Evolutionary conservation across 768 basidiomycete genomes (phyloP).

Genomic region (Auricularia heimuer): DNA sequence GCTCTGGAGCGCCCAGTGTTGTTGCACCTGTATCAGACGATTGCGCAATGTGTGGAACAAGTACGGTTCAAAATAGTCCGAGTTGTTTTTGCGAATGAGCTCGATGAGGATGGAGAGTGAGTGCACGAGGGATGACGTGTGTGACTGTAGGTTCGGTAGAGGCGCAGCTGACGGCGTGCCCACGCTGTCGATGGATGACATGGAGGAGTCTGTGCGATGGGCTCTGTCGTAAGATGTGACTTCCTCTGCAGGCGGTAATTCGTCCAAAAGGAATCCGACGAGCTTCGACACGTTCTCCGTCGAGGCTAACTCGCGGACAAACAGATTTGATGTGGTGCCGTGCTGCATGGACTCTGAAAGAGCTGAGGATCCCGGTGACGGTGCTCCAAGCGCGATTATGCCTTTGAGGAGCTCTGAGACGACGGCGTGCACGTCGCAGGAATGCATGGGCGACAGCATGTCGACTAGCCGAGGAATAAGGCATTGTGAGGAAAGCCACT

Average conservation of each 20-base stretch:
- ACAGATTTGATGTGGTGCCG: constrained; percentile 70
- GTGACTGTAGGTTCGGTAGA: constrained; percentile 35
- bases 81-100: constrained; percentile 94
- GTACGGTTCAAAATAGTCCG: constrained; percentile 97
- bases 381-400: constrained; percentile 89
- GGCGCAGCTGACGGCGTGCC: background rate
- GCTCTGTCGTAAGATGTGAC: constrained; percentile 16
- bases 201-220: background rate
- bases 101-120: constrained; percentile 87
- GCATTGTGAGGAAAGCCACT: constrained; percentile 84
- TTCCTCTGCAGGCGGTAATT: constrained; percentile 29
- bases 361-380: constrained; percentile 61
- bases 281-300: constrained; percentile 61
- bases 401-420: constrained; percentile 88
- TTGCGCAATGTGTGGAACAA: constrained; percentile 90
- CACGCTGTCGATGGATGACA: background rate
- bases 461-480: constrained; percentile 75
- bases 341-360: constrained; percentile 61
- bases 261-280: constrained; percentile 64
- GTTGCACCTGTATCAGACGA: constrained; percentile 79
- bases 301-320: constrained; percentile 80
- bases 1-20: constrained; percentile 41
- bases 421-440: constrained; percentile 69
- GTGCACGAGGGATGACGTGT: constrained; percentile 73
- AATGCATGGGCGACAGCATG: constrained; percentile 69